Conservation (phyloP, 768 basidiomycete species). For the Leccinum arenicola region DNA sequence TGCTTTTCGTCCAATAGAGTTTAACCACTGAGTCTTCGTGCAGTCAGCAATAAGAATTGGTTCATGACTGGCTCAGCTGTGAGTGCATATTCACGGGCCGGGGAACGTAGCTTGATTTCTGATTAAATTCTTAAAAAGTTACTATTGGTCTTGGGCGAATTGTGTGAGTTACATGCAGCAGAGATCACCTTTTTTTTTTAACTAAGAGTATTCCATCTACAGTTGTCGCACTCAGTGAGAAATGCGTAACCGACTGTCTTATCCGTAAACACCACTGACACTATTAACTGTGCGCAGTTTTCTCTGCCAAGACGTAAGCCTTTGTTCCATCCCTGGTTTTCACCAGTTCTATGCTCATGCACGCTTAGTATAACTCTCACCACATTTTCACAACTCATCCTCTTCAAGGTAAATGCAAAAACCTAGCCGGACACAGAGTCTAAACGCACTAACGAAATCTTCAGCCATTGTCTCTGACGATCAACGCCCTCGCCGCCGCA, state of each 20-base stretch:
- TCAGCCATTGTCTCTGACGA: constrained; percentile 43
- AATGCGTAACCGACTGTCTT: neutral
- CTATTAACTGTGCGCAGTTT: constrained; percentile 27
- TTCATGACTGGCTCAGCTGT: constrained; percentile 33
- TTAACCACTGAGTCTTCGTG: constrained; percentile 11
- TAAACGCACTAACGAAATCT: neutral
- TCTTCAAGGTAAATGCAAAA: constrained; percentile 38
- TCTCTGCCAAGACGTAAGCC: constrained; percentile 35
- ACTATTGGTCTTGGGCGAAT: constrained; percentile 39
- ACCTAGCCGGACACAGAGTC: neutral
- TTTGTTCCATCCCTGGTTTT: neutral
- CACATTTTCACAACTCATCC: constrained; percentile 43
- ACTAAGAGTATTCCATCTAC: constrained; percentile 8
- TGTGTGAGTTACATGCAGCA: constrained; percentile 23
- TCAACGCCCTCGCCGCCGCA: constrained; percentile 49
- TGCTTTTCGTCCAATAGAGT: neutral
- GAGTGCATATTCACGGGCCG: neutral
- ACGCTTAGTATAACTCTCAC: constrained; percentile 35
- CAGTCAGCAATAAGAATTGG: constrained; percentile 49
- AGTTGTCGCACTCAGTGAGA: constrained; percentile 35
- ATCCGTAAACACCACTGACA: constrained; percentile 3
- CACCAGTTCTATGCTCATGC: constrained; percentile 1
- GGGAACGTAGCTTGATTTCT: neutral
- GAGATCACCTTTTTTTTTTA: neutral
- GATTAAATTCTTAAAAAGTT: constrained; percentile 6